phyloP scores from a whole-genome alignment of 208 protist species.

The Acanthamoeba lenticulata region DNA sequence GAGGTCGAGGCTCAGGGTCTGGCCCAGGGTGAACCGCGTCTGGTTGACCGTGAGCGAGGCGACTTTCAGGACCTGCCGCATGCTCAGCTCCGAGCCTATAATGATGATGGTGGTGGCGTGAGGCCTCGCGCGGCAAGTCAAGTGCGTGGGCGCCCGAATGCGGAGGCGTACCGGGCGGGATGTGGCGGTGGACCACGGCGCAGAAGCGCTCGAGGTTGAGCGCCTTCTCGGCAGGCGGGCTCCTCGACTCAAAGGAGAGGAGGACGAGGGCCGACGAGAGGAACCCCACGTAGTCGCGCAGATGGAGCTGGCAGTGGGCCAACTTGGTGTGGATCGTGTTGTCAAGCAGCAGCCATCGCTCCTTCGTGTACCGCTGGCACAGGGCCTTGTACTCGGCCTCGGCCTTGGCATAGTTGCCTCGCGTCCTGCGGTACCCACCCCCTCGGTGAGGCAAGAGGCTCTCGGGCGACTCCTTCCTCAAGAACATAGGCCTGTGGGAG shows the following conservation, averaged over 20 bases:
- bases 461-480: not conserved
- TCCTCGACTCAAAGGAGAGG: not conserved
- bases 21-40: not conserved
- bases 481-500: not conserved
- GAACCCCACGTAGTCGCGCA: conserved; percentile 1
- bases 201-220: not conserved
- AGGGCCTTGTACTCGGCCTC: conserved; percentile 23
- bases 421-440: not conserved
- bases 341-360: not conserved
- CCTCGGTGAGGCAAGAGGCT: not conserved
- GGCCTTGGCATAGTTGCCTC: conserved; percentile 11
- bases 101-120: not conserved
- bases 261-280: conserved; percentile 5
- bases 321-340: not conserved
- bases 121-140: not conserved
- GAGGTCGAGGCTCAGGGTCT: not conserved
- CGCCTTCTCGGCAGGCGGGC: not conserved
- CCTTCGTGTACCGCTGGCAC: conserved; percentile 1
- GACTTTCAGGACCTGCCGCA: not conserved
- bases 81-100: not conserved
- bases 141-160: not conserved
- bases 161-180: not conserved
- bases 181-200: not conserved
- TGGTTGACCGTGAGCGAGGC: not conserved
- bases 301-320: conserved; percentile 22